A percentile compares a stretch with the other conserved stretches of the same genome.
Evolutionary conservation across 2,329 filamentous ascomycete genomes (phyloP).

Genomic region (Aphanoascus verrucosus): DNA sequence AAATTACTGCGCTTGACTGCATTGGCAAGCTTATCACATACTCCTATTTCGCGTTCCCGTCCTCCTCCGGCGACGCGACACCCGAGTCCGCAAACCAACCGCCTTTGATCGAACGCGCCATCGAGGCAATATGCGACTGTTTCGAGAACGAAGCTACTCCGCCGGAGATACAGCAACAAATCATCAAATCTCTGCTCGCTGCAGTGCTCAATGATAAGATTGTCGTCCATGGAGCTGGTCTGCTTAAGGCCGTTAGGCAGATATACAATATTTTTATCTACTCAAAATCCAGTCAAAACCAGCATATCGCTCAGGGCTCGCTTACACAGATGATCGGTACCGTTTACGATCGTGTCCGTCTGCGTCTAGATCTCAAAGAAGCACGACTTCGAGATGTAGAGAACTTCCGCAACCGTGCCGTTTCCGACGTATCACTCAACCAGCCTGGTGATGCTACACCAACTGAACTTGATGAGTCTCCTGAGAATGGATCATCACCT

Average conservation of each 20-base stretch:
- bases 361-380: slow-evolving; percentile 76
- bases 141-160: slow-evolving; percentile 94
- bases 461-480: slow-evolving; percentile 39
- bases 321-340: slow-evolving; percentile 98
- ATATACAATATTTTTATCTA: slow-evolving; percentile 98
- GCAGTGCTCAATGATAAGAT: slow-evolving; percentile 98
- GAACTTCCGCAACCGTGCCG: slow-evolving; percentile 24
- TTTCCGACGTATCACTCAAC: slow-evolving; percentile 29
- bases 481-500: slow-evolving; percentile 29
- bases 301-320: slow-evolving; percentile 93
- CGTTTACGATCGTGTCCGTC: slow-evolving; percentile 90
- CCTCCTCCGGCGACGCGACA: slow-evolving; percentile 21
- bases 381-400: slow-evolving; percentile 46
- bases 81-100: slow-evolving; percentile 35
- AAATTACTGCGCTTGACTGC: slow-evolving; percentile 86
- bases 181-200: slow-evolving; percentile 90
- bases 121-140: slow-evolving; percentile 98
- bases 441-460: slow-evolving; percentile 34
- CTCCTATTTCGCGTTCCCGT: slow-evolving; percentile 82
- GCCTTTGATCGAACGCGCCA: slow-evolving; percentile 89
- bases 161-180: slow-evolving; percentile 88
- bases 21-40: slow-evolving; percentile 99
- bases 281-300: slow-evolving; percentile 85
- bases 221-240: slow-evolving; percentile 88
- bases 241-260: slow-evolving; percentile 91